These are phyloP conservation scores for Penicillium alfredii DNA, from an alignment of 495 filamentous ascomycete genomes.

Conservation along the genomic window DNA sequence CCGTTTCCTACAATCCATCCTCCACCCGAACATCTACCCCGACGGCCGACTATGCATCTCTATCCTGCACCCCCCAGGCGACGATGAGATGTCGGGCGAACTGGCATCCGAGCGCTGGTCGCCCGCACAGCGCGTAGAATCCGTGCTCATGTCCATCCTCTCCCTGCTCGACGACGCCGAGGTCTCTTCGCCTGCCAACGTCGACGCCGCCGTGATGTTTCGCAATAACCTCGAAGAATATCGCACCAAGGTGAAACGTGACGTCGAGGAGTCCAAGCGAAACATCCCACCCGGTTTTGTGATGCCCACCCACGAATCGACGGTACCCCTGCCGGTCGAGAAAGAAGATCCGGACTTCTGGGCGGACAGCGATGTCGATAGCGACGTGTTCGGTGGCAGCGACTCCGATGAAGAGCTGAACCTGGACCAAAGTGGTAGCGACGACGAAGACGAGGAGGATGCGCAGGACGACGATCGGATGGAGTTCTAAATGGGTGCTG, in stretches of 20 bases:
- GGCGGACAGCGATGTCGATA: constrained; percentile 70
- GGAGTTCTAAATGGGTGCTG: constrained; percentile 1
- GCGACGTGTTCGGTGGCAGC: constrained; percentile 72
- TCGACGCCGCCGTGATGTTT: constrained; percentile 84
- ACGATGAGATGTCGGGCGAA: constrained; percentile 89
- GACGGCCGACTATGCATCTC: constrained; percentile 94
- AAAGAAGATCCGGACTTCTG: constrained; percentile 79
- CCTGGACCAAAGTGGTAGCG: constrained; percentile 52
- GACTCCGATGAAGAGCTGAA: constrained; percentile 54
- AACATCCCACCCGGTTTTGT: constrained; percentile 77
- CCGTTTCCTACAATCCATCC: constrained; percentile 72
- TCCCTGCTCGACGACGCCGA: constrained; percentile 94
- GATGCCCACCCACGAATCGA: constrained; percentile 69
- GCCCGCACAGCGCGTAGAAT: constrained; percentile 86
- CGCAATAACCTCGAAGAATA: constrained; percentile 64
- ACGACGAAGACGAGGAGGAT: constrained; percentile 50
- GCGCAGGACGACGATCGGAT: constrained; percentile 10
- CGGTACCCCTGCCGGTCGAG: constrained; percentile 52
- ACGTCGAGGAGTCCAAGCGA: constrained; percentile 65
- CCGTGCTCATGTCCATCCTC: constrained; percentile 85
- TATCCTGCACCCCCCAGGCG: constrained; percentile 87
- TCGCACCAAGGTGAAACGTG: constrained; percentile 58
- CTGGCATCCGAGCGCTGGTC: constrained; percentile 86
- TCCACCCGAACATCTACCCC: constrained; percentile 89
- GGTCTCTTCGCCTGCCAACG: constrained; percentile 87